These are phyloP conservation scores for Wickerhamiella qilinensis DNA, from an alignment of 805 yeast genomes.

Conservation along the genomic window DNA sequence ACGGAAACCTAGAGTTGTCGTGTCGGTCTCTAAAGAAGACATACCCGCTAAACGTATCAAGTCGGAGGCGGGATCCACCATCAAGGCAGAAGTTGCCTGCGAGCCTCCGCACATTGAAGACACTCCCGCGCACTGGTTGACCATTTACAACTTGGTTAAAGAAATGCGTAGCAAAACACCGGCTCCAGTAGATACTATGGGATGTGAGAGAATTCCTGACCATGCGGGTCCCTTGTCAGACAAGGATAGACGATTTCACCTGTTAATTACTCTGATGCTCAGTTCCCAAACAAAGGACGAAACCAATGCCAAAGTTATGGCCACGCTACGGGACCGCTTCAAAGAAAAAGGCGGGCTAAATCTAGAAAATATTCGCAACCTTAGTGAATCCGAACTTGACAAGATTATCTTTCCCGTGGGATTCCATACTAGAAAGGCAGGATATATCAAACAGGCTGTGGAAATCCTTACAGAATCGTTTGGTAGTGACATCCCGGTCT, in stretches of 20 bases:
- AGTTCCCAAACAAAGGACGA: slow-evolving; percentile 90
- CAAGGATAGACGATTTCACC: slow-evolving; percentile 44
- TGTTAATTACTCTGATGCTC: slow-evolving; percentile 66
- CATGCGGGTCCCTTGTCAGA: slow-evolving; percentile 14
- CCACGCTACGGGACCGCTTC: slow-evolving; percentile 35
- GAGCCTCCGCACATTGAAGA: background rate
- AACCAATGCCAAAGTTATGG: slow-evolving; percentile 59
- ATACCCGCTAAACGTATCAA: too few relatives aligned
- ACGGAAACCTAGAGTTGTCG: too few relatives aligned
- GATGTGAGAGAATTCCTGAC: slow-evolving; percentile 50
- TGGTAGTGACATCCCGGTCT: slow-evolving; percentile 56
- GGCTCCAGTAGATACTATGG: slow-evolving; percentile 85
- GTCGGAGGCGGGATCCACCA: too few relatives aligned
- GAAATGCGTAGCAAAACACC: slow-evolving; percentile 45
- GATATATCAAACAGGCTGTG: slow-evolving; percentile 47
- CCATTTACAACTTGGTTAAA: slow-evolving; percentile 26
- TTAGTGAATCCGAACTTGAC: slow-evolving; percentile 40
- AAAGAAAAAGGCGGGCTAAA: slow-evolving; percentile 26
- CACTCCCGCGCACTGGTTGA: slow-evolving; percentile 17
- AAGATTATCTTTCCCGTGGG: slow-evolving; percentile 64
- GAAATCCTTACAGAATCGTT: slow-evolving; percentile 33
- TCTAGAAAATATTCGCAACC: slow-evolving; percentile 15
- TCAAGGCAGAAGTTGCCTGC: background rate
- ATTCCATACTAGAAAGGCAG: slow-evolving; percentile 68
- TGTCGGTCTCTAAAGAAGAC: too few relatives aligned